These are phyloP conservation scores for Eucalyptus curtisii DNA, from an alignment of 345 rosid species.

Conservation along the genomic window DNA sequence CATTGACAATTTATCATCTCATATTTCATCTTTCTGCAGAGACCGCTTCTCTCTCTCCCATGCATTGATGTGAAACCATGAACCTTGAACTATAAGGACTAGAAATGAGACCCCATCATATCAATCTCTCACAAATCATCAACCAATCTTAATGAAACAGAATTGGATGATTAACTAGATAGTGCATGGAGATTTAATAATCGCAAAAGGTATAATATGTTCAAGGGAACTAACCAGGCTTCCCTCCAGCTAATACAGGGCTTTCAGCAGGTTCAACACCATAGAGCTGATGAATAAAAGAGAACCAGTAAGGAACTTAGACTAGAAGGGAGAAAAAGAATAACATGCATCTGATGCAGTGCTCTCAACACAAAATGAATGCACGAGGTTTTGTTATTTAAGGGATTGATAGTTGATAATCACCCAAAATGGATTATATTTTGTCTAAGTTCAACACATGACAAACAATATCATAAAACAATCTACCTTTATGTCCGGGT, in stretches of 20 bases:
- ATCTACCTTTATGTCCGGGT: constrained; percentile 59
- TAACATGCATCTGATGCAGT: neutral
- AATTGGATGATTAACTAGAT: neutral
- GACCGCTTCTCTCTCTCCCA: neutral
- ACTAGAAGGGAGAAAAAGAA: neutral
- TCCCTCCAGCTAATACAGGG: constrained; percentile 69
- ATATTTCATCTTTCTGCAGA: neutral
- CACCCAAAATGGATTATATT: neutral
- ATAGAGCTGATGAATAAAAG: constrained; percentile 32
- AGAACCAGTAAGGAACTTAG: neutral
- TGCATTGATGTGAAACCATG: neutral
- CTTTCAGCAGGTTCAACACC: constrained; percentile 91
- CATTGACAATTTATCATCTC: neutral
- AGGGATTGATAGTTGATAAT: neutral
- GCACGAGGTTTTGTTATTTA: neutral
- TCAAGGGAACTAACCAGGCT: constrained; percentile 49
- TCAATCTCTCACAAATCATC: neutral
- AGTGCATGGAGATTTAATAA: neutral
- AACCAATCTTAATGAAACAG: neutral
- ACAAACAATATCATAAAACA: neutral
- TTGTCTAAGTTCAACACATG: neutral
- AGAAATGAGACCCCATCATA: neutral
- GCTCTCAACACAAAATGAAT: neutral
- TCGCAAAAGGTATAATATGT: neutral
- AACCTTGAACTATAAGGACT: neutral